phyloP scores from a whole-genome alignment of 345 rosid species.

The Populus davidiana region DNA sequence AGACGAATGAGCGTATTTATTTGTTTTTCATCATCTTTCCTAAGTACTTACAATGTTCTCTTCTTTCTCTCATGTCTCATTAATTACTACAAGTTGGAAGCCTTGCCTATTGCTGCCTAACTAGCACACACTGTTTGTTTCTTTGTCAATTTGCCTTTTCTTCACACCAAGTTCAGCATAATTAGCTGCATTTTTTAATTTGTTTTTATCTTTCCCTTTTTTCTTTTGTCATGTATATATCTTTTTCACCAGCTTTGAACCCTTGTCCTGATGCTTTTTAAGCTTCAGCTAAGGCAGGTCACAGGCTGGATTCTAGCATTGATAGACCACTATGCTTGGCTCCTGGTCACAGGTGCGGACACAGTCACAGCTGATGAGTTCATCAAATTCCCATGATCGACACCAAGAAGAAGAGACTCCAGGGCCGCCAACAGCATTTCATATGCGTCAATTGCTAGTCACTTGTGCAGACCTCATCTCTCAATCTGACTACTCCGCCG shows the following conservation, averaged over 20 bases:
- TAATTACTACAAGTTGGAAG: not conserved
- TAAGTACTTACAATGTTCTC: not conserved
- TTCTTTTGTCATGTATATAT: too few relatives aligned
- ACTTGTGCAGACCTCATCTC: constrained; percentile 66
- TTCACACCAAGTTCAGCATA: not conserved
- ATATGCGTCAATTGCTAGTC: constrained; percentile 68
- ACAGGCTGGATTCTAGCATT: not conserved
- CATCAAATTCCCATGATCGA: constrained; percentile 27
- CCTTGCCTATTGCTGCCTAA: not conserved
- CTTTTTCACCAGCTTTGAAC: not conserved
- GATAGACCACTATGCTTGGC: not conserved
- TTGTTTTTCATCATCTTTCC: not conserved
- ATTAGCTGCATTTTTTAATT: not conserved
- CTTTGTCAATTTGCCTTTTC: not conserved
- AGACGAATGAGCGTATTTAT: not conserved
- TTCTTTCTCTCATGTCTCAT: too few relatives aligned
- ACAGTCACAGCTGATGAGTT: constrained; percentile 16
- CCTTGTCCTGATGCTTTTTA: not conserved
- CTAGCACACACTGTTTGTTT: not conserved
- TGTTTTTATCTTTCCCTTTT: too few relatives aligned
- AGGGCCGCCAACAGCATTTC: constrained; percentile 33
- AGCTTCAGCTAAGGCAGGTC: not conserved
- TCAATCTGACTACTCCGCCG: constrained; percentile 68
- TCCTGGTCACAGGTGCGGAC: not conserved
- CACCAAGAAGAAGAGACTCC: constrained; percentile 28